Base-by-base conservation (phyloP, 805 yeast species). In the Myxozyma neotropica region DNA sequence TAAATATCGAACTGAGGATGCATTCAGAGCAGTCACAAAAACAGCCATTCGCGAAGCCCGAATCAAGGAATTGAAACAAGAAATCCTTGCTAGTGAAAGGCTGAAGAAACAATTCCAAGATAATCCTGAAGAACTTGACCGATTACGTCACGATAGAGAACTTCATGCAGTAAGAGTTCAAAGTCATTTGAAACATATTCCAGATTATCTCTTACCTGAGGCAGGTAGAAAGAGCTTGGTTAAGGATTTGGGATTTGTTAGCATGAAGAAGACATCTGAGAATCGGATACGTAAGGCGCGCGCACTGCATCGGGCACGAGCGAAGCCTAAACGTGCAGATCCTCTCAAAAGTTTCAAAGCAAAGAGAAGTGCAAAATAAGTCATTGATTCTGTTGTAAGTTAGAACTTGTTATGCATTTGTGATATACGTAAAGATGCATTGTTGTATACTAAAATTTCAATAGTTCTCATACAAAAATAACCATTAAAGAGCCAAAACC, bases 1-100 rank as follows among this genome's bases (percentile, higher is more conserved):
- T 81, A 83, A 98, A 69, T 94, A 94, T 74, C 85, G 99, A 80
- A 85, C 90, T 77, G 97, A 94, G 69, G 99, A 94, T 75, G 97
- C 96, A 0, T 94, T 93, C 77, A 83, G 98, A 75, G 88, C 98
- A 0, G 96, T 94, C 24, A 94, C 99, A 0, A 83, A 83, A 58
- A 86, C 87, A 8, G 88, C 96, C 0, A 83, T 94, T 26, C 84
- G 97, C 74, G 97, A 94, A 70, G 98, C 98, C 0, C 83, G 98
- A 70, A 81, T 91, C 58, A 88, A 84, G 72, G 99, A 94, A 71
- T 80, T 93, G 73, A 88, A 88, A 73, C 82, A 85, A 66, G 98
- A 94, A 74, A 79, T 94, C 72, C 77, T 94, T 63, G 83, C 93
- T 45, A 88, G 95, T 67, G 97, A 90, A 58, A 91, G 89, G 71